Conservation (phyloP, 2,329 filamentous ascomycete species). For the Bipolaris cookei region DNA sequence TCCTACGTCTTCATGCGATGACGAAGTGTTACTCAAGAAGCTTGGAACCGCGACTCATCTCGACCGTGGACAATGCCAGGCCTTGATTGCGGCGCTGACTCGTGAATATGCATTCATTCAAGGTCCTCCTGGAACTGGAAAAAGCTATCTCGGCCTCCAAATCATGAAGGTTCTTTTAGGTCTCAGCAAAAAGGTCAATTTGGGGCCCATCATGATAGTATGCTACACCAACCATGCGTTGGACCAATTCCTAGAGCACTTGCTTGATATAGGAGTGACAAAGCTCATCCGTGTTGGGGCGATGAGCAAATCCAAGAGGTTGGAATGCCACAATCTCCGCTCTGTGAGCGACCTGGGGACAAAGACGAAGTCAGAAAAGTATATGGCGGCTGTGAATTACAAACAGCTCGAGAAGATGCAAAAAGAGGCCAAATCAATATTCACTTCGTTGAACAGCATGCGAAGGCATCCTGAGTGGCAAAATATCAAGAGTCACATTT, state of each 20-base stretch:
- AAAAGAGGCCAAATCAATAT: conserved; percentile 7
- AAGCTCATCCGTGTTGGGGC: conserved; percentile 68
- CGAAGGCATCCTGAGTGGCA: conserved; percentile 26
- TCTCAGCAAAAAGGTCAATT: conserved; percentile 39
- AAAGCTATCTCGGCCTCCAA: conserved; percentile 65
- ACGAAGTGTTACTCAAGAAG: conserved; percentile 20
- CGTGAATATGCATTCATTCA: conserved; percentile 67
- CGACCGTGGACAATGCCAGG: conserved; percentile 58
- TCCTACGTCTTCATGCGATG: conserved; percentile 22
- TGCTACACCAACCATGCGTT: conserved; percentile 62
- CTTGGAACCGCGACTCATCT: conserved; percentile 45
- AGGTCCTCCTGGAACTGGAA: conserved; percentile 74
- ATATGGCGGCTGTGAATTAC: conserved; percentile 19
- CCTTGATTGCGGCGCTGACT: conserved; percentile 61
- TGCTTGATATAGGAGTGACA: conserved; percentile 56
- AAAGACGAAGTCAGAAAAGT: conserved; percentile 30
- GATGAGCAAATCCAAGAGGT: conserved; percentile 60
- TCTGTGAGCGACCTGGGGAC: conserved; percentile 21
- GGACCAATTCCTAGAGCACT: conserved; percentile 66
- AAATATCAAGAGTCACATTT: conserved; percentile 22
- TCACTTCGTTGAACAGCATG: conserved; percentile 16
- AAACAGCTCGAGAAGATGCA: conserved; percentile 18
- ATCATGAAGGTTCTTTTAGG: conserved; percentile 64
- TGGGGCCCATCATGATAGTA: conserved; percentile 56
- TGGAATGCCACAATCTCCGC: conserved; percentile 61